Evolutionary conservation across 352 stramenopile species (phyloP), one percentile per base, ranked within the genome.

Genomic region (Phytophthora pistaciae): DNA sequence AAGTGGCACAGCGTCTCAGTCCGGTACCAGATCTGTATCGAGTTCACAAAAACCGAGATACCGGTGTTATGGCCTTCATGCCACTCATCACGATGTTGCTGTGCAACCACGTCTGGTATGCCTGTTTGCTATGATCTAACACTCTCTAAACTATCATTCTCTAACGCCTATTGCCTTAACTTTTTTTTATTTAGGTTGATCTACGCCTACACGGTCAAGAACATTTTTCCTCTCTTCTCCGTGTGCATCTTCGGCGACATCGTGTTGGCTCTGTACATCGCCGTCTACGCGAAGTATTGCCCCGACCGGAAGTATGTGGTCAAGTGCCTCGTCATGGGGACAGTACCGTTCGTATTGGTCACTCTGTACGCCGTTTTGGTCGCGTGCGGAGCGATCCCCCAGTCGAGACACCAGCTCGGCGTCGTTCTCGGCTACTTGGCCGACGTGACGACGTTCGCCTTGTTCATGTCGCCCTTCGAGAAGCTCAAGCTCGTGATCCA

Each of bases 41-140:
- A 6, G 64, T 67, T 16, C 56, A 77, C 60, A 67, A 70, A 21
- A 56, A 60, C 5, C 49, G 21, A 6, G 59, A 61, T 52, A 70
- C 63, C n/a, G 60, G 67, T 14, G 68, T 64, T 20, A 77, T 74
- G 64, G 57, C 72, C 23, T 65, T 74, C 23, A 76, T 66, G 25
- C 72, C 68, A 13, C 7, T 80, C 16, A 44, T 80, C 16, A 21
- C 56, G 9, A 13, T 80, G 56, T 49, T 74, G 1, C n/a, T 80
- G 38, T 64, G 73, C 53, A 77, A 72, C 64, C 73, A 80, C 57
- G 54, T 74, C 18, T 77, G 73, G 73, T 80, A 68, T n/a, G 60
- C n/a, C 46, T n/a, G 14, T 4, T 23, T 44, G 49, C 9, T n/a
- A 21, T 55, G 49, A 18, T 18, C 5, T n/a, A 44, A 5, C 3